Evolutionary conservation across 306 rosid genomes (phyloP), one percentile per base, ranked within the genome.

Genomic region (Carpinus fangiana): DNA sequence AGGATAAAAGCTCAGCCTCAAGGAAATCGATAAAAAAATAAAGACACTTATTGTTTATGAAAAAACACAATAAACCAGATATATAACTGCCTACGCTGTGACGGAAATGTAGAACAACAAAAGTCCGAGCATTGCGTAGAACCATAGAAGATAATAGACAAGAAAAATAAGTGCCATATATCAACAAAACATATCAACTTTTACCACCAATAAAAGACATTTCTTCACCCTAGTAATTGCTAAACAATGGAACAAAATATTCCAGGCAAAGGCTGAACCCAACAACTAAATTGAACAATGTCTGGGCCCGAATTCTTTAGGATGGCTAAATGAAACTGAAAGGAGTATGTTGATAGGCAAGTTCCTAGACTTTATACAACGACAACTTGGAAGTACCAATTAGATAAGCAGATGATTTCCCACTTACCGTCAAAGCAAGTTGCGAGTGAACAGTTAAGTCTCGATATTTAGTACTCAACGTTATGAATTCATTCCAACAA

Each of bases 361-460:
- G 18, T 69, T 13, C 57, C 74, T 26, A 18, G 46, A 71, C 57
- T 71, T 50, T 12, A 7, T 20, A 45, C 31, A 38, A 68, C 2
- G 28, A 68, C 23, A 5, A 38, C 31, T 47, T 23, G 38, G 55
- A 70, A 6, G 10, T 12, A 45, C 16, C 74, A 70, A 36, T 13
- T 7, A 70, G 36, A 13, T 48, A 46, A 21, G 57, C 26, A 71
- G 57, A 7, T 23, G 20, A 50, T 48, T 54, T 78, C 74, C 60
- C 73, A 74, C 97, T 84, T 84, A 95, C 99, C 10, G 94, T 93
- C 75, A 95, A 86, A 69, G 93, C 89, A 75, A 95, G 90, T 77
- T 95, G 99, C 26, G 99, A 91, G 82, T 95, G 93, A 86, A 82
- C 89, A 71, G 99, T 95, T 82, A 95, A 87, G 84, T 95, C 98